These are phyloP conservation scores for Syzygium syzygioides DNA, from an alignment of 441 rosid species.

Conservation along the genomic window DNA sequence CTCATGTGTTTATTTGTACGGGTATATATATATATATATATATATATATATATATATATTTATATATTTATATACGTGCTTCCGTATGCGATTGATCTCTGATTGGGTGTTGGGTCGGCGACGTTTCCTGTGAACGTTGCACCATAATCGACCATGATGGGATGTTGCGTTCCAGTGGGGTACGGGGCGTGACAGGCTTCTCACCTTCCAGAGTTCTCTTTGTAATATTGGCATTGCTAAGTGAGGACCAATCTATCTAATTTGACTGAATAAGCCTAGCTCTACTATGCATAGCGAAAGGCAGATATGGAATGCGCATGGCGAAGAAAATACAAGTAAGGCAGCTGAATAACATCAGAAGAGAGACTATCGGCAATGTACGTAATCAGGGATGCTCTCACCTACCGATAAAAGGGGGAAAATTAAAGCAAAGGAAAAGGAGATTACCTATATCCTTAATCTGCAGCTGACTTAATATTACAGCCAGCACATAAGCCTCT, in stretches of 20 bases:
- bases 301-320: not conserved
- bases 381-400: not conserved
- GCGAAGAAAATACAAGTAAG: not conserved
- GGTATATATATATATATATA: no score
- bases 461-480: constrained; percentile 67
- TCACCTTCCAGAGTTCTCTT: constrained; percentile 52
- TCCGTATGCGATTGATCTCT: no score
- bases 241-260: not conserved
- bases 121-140: no score
- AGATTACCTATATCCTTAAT: constrained; percentile 73
- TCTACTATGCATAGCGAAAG: not conserved
- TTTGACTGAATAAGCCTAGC: not conserved
- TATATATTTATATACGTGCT: no score
- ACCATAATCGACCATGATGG: no score
- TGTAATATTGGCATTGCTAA: constrained; percentile 9
- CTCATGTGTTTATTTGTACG: no score
- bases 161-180: no score
- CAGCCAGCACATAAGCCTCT: constrained; percentile 79
- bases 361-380: not conserved
- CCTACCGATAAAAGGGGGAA: not conserved
- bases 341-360: not conserved
- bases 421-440: not conserved
- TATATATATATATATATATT: no score
- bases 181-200: no score
- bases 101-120: no score